Evolutionary conservation across 176 grass and related monocot genomes (phyloP).

Genomic region (Rhipidocladum racemiflorum): DNA sequence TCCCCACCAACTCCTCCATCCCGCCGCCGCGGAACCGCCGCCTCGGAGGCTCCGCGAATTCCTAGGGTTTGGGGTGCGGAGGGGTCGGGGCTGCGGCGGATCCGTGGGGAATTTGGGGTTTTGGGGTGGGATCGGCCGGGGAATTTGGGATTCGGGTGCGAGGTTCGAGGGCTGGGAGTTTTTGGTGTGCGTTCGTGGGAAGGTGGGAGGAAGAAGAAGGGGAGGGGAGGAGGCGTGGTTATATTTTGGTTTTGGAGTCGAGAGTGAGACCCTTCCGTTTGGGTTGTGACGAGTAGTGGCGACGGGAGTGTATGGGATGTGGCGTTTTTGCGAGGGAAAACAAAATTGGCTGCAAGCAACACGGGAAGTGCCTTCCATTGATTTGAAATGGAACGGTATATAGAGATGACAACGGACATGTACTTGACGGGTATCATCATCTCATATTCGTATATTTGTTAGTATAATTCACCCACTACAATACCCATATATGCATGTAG

Average conservation of each 20-base stretch:
- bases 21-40: not conserved
- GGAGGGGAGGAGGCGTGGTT: not conserved
- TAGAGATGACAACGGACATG: no score
- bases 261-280: not conserved
- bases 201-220: not conserved
- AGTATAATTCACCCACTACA: no score
- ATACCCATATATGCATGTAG: no score
- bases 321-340: conserved; percentile 37
- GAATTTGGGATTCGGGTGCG: conserved; percentile 7
- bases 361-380: not conserved
- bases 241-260: not conserved
- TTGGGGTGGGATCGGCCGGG: conserved; percentile 21
- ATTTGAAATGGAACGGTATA: conserved; percentile 33
- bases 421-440: no score
- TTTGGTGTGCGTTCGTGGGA: not conserved
- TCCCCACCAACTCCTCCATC: conserved; percentile 75
- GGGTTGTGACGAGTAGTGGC: not conserved
- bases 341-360: not conserved
- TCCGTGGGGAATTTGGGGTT: not conserved
- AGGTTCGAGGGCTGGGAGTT: not conserved
- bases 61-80: conserved; percentile 44
- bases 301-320: not conserved
- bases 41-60: not conserved
- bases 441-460: no score
- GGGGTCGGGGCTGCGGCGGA: conserved; percentile 25